A percentile compares a stretch with the other conserved stretches of the same genome.
Evolutionary conservation across 208 protist species (phyloP).

Genomic region (Leishmania aethiopica): DNA sequence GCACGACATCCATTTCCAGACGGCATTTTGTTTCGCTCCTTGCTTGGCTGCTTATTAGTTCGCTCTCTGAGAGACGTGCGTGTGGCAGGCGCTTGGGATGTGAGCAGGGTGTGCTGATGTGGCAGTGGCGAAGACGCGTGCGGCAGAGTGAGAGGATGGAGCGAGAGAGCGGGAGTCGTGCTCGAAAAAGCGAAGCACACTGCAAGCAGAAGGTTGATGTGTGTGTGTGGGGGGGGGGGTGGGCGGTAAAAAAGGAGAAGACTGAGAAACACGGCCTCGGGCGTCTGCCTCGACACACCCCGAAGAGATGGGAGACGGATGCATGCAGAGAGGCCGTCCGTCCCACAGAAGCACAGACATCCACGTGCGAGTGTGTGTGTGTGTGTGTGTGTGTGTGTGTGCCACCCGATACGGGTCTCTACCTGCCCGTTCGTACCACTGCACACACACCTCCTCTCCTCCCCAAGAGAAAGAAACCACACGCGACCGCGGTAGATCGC

Average conservation of each 20-base stretch:
- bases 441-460: background rate
- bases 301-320: background rate
- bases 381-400: background rate
- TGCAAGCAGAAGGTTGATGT: background rate
- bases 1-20: constrained; percentile 79
- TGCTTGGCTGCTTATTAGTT: no score
- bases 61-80: no score
- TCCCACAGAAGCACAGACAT: background rate
- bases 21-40: constrained; percentile 36
- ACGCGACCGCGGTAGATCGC: no score
- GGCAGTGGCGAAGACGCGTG: background rate
- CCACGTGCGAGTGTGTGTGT: no score
- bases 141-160: background rate
- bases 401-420: background rate
- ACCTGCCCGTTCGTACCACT: background rate
- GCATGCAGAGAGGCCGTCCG: background rate
- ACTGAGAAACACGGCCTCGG: background rate
- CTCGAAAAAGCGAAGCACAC: background rate
- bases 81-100: no score
- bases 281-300: background rate
- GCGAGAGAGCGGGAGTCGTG: background rate
- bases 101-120: no score
- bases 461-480: background rate
- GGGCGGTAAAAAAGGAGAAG: background rate
- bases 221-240: background rate